Percentiles rank a stretch among this genome's conserved stretches.
Conservation (phyloP, 73 alveolate genomes). For the Tetrahymena malaccensis region DNA sequence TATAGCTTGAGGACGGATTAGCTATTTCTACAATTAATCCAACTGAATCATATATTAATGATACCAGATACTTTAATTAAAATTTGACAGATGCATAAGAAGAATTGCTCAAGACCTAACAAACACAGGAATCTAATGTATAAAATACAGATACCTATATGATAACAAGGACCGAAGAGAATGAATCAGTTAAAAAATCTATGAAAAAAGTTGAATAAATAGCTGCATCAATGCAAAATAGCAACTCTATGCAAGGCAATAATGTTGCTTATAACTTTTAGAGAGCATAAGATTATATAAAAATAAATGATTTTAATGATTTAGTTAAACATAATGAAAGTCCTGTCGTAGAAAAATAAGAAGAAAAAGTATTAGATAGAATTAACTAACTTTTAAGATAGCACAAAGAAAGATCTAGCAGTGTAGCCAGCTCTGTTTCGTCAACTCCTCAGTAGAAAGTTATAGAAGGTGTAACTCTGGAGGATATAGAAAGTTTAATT, state of each 20-base stretch:
- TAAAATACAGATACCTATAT: background rate
- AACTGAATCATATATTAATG: background rate
- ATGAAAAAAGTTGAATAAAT: background rate
- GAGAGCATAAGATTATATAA: background rate
- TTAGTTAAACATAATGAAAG: background rate
- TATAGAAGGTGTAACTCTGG: background rate
- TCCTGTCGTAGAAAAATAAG: background rate
- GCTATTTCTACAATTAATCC: background rate
- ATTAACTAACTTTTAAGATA: background rate
- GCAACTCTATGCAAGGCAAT: background rate
- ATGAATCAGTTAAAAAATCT: background rate
- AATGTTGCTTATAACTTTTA: background rate
- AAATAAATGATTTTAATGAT: background rate
- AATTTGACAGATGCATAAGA: background rate
- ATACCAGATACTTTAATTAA: background rate
- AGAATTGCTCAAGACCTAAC: background rate
- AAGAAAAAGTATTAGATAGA: background rate
- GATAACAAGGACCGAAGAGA: background rate
- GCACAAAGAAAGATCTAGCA: background rate
- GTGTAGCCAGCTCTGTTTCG: background rate
- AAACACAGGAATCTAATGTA: background rate
- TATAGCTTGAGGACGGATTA: background rate
- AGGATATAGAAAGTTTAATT: background rate
- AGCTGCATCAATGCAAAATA: background rate
- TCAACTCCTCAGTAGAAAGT: background rate